A percentile compares a stretch with the other conserved stretches of the same genome.
Evolutionary conservation across 768 basidiomycete genomes (phyloP).

Genomic region (Lentinus brumalis): DNA sequence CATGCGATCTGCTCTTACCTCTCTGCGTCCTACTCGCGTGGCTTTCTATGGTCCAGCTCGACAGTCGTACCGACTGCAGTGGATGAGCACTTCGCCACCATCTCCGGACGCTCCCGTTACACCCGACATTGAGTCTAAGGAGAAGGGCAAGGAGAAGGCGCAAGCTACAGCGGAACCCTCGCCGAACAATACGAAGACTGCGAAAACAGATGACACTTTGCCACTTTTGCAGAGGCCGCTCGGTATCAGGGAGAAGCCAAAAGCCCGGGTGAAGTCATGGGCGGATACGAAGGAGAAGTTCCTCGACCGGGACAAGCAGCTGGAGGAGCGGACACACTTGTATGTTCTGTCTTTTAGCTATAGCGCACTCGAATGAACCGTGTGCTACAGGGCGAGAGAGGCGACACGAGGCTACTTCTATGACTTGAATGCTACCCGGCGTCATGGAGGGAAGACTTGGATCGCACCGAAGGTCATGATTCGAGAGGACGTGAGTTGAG

Average conservation of each 20-base stretch:
- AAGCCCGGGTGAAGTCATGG: conserved; percentile 57
- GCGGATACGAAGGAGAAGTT: conserved; percentile 66
- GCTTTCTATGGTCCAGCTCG: too few relatives aligned
- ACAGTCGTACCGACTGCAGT: background rate
- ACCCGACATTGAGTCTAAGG: background rate
- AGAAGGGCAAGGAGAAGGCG: conserved; percentile 13
- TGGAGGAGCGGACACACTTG: conserved; percentile 70
- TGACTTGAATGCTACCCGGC: conserved; percentile 78
- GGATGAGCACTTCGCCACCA: background rate
- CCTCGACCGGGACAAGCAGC: conserved; percentile 68
- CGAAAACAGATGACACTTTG: conserved; percentile 14
- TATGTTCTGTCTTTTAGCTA: too few relatives aligned
- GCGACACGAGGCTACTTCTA: conserved; percentile 85
- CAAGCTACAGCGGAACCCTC: background rate
- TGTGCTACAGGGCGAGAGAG: conserved; percentile 59
- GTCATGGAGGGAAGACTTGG: conserved; percentile 93
- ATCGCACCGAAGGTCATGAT: conserved; percentile 88
- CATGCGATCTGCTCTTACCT: background rate
- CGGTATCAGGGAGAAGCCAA: conserved; percentile 73
- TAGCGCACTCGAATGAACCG: too few relatives aligned
- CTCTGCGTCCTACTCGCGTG: background rate
- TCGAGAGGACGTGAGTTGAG: conserved; percentile 75
- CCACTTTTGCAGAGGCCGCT: conserved; percentile 62
- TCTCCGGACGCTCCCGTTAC: background rate
- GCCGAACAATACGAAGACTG: background rate